Evolutionary conservation across 345 rosid genomes (phyloP).

Genomic region (Aurinia saxatilis): DNA sequence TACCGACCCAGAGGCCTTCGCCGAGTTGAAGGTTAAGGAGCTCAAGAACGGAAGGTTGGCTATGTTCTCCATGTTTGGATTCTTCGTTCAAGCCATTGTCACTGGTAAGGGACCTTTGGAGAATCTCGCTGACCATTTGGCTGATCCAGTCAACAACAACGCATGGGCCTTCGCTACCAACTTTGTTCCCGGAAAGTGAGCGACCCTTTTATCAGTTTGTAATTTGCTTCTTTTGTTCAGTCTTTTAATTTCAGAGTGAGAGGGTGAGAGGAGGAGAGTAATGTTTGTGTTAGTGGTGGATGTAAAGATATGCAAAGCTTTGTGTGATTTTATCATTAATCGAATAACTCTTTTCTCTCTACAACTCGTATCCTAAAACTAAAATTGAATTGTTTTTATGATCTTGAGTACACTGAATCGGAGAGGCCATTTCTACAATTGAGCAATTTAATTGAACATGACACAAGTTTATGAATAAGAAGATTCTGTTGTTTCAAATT

Average conservation of each 20-base stretch:
- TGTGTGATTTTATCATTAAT: constrained; percentile 14
- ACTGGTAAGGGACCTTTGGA: constrained; percentile 75
- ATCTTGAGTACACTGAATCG: background rate
- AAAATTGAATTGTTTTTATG: no score
- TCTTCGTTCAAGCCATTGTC: constrained; percentile 82
- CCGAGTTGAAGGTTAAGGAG: constrained; percentile 78
- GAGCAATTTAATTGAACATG: background rate
- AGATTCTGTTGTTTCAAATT: no score
- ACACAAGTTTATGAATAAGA: background rate
- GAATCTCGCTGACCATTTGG: constrained; percentile 79
- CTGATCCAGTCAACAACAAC: constrained; percentile 81
- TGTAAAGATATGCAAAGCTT: constrained; percentile 4
- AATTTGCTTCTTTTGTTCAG: constrained; percentile 40
- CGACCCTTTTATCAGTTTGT: constrained; percentile 32
- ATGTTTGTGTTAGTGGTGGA: constrained; percentile 13
- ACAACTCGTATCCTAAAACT: background rate
- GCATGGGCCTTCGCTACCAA: constrained; percentile 88
- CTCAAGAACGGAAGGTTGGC: constrained; percentile 76
- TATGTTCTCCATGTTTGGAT: constrained; percentile 85
- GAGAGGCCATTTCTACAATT: no score
- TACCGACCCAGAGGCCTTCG: constrained; percentile 80
- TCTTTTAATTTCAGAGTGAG: constrained; percentile 11
- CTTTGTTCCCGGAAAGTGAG: constrained; percentile 87
- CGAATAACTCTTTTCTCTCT: constrained; percentile 17
- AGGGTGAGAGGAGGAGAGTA: background rate